Base-by-base conservation (phyloP, 495 filamentous ascomycete species). In the Opeltia flavorubescens region DNA sequence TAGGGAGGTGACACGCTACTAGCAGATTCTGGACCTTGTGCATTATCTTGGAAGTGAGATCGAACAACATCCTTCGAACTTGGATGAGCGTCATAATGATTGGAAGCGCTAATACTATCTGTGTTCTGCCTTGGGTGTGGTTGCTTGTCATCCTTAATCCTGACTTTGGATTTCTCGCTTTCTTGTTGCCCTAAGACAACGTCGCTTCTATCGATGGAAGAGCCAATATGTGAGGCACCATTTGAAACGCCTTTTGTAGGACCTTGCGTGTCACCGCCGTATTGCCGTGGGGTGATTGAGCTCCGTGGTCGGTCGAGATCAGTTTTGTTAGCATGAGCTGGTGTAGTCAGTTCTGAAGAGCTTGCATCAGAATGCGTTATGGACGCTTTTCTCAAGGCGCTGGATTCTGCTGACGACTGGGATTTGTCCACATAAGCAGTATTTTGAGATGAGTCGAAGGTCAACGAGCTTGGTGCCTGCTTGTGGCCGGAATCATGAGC, bases 131-230 rank as follows among this genome's bases (percentile, higher is more conserved):
- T 20, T 33, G 26, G 46, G 36, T 25, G 34, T 17, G 64, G 63
- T 18, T 72, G 72, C 47, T 66, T 59, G 31, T 71, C 61, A 57
- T 76, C 70, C 55, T 83, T 82, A 48, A 87, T 72, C 7, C 83
- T 83, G 57, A 83, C 70, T 47, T 81, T 76, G 0, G 81, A 80
- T 48, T 83, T 80, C 26, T 69, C 74, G 38, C 76, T 70, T 56
- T 87, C 81, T 43, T 94, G 70, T 40, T 86, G 81, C 15, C 80
- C 78, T 84, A 94, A 91, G 44, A 94, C 70, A 23, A 77, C 84
- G 61, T 94, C 86, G 51, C 93, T 79, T 58, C 93, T 86, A 46
- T 81, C 78, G 50, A 84, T 81, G 34, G 83, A 78, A 20, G 76
- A 76, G 25, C 55, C 54, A 17, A 59, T 44, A 26, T 58, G 52